phyloP scores from a whole-genome alignment of 1,139 yeast genomes.

The Kurtzmaniella natalensis region DNA sequence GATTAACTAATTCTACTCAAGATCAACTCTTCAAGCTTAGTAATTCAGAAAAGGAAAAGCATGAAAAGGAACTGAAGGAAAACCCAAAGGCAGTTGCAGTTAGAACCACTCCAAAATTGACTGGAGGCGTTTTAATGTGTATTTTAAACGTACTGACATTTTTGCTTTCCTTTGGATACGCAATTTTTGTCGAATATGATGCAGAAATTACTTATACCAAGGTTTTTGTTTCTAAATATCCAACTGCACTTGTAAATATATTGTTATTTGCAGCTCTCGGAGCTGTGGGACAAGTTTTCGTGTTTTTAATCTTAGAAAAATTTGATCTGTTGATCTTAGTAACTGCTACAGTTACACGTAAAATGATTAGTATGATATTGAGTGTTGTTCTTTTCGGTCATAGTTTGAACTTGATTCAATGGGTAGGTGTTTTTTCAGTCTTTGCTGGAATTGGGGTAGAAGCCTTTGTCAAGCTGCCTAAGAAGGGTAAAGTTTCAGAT shows the following conservation, averaged over 20 bases:
- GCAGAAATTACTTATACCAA: constrained; percentile 47
- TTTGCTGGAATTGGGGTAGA: constrained; percentile 60
- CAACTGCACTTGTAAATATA: constrained; percentile 53
- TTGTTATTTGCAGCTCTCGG: constrained; percentile 73
- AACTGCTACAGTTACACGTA: constrained; percentile 92
- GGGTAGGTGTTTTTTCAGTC: constrained; percentile 75
- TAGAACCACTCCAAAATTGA: constrained; percentile 14
- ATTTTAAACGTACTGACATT: constrained; percentile 62
- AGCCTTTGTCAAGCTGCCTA: constrained; percentile 17
- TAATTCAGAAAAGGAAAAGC: not conserved
- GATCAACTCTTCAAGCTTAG: constrained; percentile 66
- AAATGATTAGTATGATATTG: constrained; percentile 90
- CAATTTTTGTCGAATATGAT: constrained; percentile 36
- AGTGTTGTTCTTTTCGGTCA: constrained; percentile 88
- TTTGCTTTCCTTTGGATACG: constrained; percentile 34
- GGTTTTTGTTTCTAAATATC: constrained; percentile 38
- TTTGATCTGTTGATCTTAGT: constrained; percentile 83
- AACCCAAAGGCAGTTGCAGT: too few species aligned
- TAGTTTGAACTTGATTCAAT: constrained; percentile 55
- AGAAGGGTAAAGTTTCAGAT: constrained; percentile 3
- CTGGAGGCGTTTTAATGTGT: constrained; percentile 86
- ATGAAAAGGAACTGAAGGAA: too few species aligned
- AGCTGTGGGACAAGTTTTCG: constrained; percentile 87
- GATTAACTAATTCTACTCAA: constrained; percentile 89
- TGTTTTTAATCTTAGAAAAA: constrained; percentile 74